Base-by-base conservation (phyloP, 441 rosid genomes). In the Eruca vesicaria region DNA sequence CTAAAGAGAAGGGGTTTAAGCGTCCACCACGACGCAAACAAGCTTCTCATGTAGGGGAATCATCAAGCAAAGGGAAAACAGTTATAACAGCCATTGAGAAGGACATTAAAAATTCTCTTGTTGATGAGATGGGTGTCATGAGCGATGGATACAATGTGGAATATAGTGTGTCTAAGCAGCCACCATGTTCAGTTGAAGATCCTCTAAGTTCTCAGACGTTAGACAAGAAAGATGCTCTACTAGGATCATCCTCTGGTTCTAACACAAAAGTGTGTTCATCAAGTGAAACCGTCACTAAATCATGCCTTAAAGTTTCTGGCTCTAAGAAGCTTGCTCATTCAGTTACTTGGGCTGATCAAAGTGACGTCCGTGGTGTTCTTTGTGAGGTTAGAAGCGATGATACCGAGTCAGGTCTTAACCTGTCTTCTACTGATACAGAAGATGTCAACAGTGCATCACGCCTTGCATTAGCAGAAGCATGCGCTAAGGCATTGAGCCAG, bases 301-400 rank as follows among this genome's bases (percentile, higher is more conserved):
- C 98, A 48, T 90, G 95, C 63, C 94, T 96, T 72, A 89, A 85
- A 85, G 71, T 82, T 59, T 76, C 88, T 33, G 83, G 82, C 61
- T 64, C 88, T 28, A 87, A 86, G 84, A 90, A 83, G 79, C 75
- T 75, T 35, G 68, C 48, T 28, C 86, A 71, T 61, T 82, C 90
- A 59, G 93, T 91, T 69, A 88, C 89, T 31, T 93, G 94, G 97
- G 93, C 94, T 19, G 96, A 92, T 84, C 83, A 84, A 80, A 83
- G 85, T 74, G 71, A 71, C 56, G 82, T 70, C 65, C 38, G 57
- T 66, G 74, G 79, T 65, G 75, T 77, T 78, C 91, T 88, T 76
- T 89, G 86, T 66, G 81, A 89, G 75, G 69, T 83, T 78, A 80
- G 67, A 74, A 83, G 85, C 74, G 69, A 73, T 59, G 79, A 60